Conservation (phyloP, 257 asterid genomes). For the Solanum appendiculatum region DNA sequence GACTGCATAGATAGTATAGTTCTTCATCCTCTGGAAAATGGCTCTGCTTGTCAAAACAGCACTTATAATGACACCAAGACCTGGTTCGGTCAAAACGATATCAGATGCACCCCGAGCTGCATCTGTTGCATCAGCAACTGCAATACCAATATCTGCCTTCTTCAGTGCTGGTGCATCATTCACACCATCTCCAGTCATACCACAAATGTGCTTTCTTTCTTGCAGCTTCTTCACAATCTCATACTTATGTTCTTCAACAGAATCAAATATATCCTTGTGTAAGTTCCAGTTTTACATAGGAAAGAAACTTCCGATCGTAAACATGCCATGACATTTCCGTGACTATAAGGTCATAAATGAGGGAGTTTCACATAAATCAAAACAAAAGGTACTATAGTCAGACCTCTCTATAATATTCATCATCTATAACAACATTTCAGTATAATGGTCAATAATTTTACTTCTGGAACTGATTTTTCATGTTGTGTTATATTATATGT, state of each 20-base stretch:
- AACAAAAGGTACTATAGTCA: background rate
- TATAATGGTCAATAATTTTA: background rate
- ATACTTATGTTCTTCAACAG: slow-evolving; percentile 55
- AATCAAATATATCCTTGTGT: background rate
- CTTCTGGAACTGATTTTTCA: background rate
- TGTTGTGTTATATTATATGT: background rate
- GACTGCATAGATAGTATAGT: slow-evolving; percentile 54
- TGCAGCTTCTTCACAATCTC: slow-evolving; percentile 79
- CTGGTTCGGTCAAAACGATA: slow-evolving; percentile 77
- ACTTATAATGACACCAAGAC: slow-evolving; percentile 69
- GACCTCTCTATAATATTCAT: background rate
- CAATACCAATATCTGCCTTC: slow-evolving; percentile 80
- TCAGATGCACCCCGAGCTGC: slow-evolving; percentile 87
- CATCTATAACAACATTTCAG: background rate
- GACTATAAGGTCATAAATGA: background rate
- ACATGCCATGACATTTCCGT: background rate
- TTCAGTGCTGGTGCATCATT: slow-evolving; percentile 81
- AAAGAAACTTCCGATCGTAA: background rate
- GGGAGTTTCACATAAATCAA: background rate
- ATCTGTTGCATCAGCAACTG: slow-evolving; percentile 79
- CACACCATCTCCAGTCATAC: slow-evolving; percentile 94
- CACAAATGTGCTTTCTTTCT: slow-evolving; percentile 71
- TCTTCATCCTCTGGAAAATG: slow-evolving; percentile 89
- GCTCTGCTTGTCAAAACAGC: slow-evolving; percentile 84
- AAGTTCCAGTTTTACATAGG: background rate